Conservation (phyloP, 1,284 basidiomycete species). For the Ganoderma boninense region DNA sequence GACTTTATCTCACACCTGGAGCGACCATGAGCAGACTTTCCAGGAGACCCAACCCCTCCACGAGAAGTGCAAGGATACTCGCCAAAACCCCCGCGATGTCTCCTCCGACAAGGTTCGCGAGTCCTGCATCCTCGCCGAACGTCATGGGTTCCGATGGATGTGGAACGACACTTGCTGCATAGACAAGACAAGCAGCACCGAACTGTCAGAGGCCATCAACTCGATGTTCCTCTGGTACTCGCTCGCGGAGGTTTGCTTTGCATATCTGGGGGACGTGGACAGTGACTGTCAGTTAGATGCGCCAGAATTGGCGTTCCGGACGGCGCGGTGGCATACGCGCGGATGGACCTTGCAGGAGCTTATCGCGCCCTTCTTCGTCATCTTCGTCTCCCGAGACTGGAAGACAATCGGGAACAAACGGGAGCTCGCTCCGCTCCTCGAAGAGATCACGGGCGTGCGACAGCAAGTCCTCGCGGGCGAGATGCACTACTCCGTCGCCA, state of each 20-base stretch:
- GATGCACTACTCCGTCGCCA: neutral
- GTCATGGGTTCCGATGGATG: slow-evolving; percentile 6
- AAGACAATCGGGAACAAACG: slow-evolving; percentile 9
- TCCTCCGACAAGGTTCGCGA: too few relatives aligned
- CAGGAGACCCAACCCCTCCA: neutral
- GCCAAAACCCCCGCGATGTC: too few relatives aligned
- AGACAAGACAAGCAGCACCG: slow-evolving; percentile 24
- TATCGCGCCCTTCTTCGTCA: slow-evolving; percentile 17
- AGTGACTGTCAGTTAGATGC: too few relatives aligned
- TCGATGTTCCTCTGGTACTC: slow-evolving; percentile 24
- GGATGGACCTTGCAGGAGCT: slow-evolving; percentile 28
- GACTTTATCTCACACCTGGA: slow-evolving; percentile 13
- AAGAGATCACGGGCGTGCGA: neutral
- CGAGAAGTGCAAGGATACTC: too few relatives aligned
- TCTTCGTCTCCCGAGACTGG: slow-evolving; percentile 23
- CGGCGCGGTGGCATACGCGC: slow-evolving; percentile 22
- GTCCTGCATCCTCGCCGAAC: slow-evolving; percentile 3
- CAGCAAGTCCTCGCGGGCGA: neutral
- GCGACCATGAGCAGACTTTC: slow-evolving; percentile 8
- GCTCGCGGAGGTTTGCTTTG: slow-evolving; percentile 18
- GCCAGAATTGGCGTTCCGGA: neutral
- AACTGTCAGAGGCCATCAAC: slow-evolving; percentile 25
- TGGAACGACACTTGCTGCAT: slow-evolving; percentile 27
- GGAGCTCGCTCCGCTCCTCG: neutral
- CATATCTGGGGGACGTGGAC: slow-evolving; percentile 19